These are phyloP conservation scores for Aureobasidium sp. DNA, from an alignment of 2,329 filamentous ascomycete genomes.

Conservation along the genomic window DNA sequence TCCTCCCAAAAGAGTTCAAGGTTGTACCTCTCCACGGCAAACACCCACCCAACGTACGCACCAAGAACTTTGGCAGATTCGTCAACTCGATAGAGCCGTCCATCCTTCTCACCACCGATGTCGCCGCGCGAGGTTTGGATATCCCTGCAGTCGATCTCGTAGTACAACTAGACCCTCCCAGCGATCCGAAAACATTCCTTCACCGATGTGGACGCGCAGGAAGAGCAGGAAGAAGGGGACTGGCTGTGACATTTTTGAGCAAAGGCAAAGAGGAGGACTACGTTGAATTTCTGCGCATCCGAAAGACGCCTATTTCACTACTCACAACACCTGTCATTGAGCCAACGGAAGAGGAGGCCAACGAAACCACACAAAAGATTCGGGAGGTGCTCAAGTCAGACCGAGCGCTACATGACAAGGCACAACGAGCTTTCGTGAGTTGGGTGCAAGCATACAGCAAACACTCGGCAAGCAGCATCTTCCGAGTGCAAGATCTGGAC, in stretches of 20 bases:
- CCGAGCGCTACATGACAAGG: slow-evolving; percentile 71
- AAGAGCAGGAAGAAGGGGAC: slow-evolving; percentile 58
- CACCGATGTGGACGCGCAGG: slow-evolving; percentile 57
- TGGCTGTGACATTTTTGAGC: slow-evolving; percentile 78
- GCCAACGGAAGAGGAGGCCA: slow-evolving; percentile 47
- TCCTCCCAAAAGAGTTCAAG: slow-evolving; percentile 58
- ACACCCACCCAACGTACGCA: slow-evolving; percentile 75
- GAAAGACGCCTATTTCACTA: slow-evolving; percentile 70
- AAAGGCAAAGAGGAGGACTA: slow-evolving; percentile 86
- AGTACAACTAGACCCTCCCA: slow-evolving; percentile 75
- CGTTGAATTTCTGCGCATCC: slow-evolving; percentile 72
- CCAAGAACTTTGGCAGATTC: slow-evolving; percentile 80
- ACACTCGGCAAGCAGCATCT: slow-evolving; percentile 85
- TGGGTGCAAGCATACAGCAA: slow-evolving; percentile 89
- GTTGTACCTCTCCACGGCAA: slow-evolving; percentile 86
- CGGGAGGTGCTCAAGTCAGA: slow-evolving; percentile 51
- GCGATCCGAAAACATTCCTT: slow-evolving; percentile 77
- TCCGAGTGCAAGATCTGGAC: slow-evolving; percentile 69
- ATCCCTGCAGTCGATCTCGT: slow-evolving; percentile 89
- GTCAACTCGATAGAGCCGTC: slow-evolving; percentile 64
- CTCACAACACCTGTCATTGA: slow-evolving; percentile 48
- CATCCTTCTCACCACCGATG: slow-evolving; percentile 83
- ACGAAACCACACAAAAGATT: slow-evolving; percentile 49
- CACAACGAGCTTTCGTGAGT: slow-evolving; percentile 82
- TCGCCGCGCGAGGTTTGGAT: slow-evolving; percentile 82